Conservation (phyloP, 352 stramenopile species). For the Peronosclerospora sorghi region DNA sequence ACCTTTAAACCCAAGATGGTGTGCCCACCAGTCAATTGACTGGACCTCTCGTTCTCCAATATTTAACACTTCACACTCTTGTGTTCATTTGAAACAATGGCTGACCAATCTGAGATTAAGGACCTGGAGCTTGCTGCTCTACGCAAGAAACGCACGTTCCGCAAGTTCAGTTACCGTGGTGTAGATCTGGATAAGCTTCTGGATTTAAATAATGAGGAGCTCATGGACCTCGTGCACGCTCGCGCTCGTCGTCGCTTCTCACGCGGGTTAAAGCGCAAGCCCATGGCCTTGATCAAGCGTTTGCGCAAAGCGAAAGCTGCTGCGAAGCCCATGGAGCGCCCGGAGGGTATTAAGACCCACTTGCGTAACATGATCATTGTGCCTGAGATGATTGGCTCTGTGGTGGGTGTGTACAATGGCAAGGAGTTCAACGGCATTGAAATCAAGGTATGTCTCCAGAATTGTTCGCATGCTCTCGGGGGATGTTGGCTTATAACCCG, state of each 20-base stretch:
- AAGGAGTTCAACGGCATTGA: conserved; percentile 99
- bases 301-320: conserved; percentile 99
- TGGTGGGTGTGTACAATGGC: conserved; percentile 99
- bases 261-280: conserved; percentile 98
- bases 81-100: conserved; percentile 45
- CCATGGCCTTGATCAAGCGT: conserved; percentile 98
- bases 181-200: conserved; percentile 99
- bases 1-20: background rate
- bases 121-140: conserved; percentile 89
- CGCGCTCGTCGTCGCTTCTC: conserved; percentile 96
- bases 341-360: conserved; percentile 98
- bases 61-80: conserved; percentile 4
- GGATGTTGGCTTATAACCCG: conserved; percentile 60
- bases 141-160: conserved; percentile 99
- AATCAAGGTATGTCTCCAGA: conserved; percentile 94
- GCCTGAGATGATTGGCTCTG: conserved; percentile 99
- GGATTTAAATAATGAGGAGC: conserved; percentile 98
- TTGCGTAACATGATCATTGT: conserved; percentile 99
- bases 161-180: conserved; percentile 99
- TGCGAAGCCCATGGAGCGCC: conserved; percentile 94
- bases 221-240: conserved; percentile 96
- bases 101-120: conserved; percentile 43
- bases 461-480: conserved; percentile 69
- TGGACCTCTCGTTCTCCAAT: background rate
- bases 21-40: conserved; percentile 13